phyloP scores from a whole-genome alignment of 2,329 filamentous ascomycete genomes.

The Ascochyta fabae region DNA sequence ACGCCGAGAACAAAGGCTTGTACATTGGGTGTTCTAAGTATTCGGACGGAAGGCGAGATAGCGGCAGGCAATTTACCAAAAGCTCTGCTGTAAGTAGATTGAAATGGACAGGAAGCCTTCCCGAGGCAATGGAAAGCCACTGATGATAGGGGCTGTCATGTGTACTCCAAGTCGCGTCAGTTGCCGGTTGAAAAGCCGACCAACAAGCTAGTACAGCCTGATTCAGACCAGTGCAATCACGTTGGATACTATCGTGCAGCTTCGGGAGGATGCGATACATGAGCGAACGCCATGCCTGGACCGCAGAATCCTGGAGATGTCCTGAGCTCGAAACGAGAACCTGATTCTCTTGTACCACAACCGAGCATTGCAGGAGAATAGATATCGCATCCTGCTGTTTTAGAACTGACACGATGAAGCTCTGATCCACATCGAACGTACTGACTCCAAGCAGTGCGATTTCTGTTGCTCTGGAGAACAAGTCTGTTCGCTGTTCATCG shows the following conservation, averaged over 20 bases:
- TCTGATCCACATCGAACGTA: slow-evolving; percentile 55
- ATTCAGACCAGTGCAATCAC: slow-evolving; percentile 16
- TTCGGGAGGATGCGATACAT: slow-evolving; percentile 24
- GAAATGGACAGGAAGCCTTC: slow-evolving; percentile 44
- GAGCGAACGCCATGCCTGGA: slow-evolving; percentile 26
- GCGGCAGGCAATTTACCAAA: slow-evolving; percentile 59
- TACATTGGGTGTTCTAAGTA: slow-evolving; percentile 56
- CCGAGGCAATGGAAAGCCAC: slow-evolving; percentile 41
- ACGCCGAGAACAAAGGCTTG: slow-evolving; percentile 51
- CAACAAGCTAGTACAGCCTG: slow-evolving; percentile 26
- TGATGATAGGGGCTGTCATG: slow-evolving; percentile 25
- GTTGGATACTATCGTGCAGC: slow-evolving; percentile 12
- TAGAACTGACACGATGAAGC: slow-evolving; percentile 40
- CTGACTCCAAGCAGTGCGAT: slow-evolving; percentile 52
- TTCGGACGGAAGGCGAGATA: slow-evolving; percentile 55
- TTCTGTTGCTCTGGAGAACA: slow-evolving; percentile 48
- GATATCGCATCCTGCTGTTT: slow-evolving; percentile 18
- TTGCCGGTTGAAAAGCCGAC: slow-evolving; percentile 25
- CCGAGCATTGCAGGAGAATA: slow-evolving; percentile 29
- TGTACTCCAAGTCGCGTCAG: slow-evolving; percentile 15
- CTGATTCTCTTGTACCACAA: slow-evolving; percentile 28
- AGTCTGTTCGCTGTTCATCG: slow-evolving; percentile 34
- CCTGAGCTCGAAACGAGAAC: slow-evolving; percentile 1
- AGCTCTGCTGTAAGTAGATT: slow-evolving; percentile 61
- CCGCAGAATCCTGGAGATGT: slow-evolving; percentile 9